phyloP scores from a whole-genome alignment of 1,139 yeast species.

The Nadsonia commutata region DNA sequence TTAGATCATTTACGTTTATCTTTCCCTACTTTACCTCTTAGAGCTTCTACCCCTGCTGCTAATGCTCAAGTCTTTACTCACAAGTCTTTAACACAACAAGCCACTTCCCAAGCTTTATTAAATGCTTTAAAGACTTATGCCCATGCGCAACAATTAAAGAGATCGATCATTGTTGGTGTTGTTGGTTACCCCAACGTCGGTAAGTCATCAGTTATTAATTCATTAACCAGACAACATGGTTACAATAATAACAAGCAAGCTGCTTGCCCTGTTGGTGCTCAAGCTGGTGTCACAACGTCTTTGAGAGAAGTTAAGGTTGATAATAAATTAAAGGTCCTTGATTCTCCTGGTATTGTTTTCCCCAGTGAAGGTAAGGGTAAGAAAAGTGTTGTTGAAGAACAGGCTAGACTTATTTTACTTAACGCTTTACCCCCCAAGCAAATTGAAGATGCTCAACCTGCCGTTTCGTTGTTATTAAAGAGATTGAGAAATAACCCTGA shows the following conservation, averaged over 20 bases:
- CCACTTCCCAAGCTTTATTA: conserved; percentile 60
- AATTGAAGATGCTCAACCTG: conserved; percentile 71
- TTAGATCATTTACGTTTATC: conserved; percentile 58
- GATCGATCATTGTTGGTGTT: conserved; percentile 91
- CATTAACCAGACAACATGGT: conserved; percentile 74
- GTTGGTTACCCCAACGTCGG: conserved; percentile 96
- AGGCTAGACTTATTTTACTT: conserved; percentile 74
- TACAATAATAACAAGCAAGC: conserved; percentile 26
- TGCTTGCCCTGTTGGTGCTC: conserved; percentile 95
- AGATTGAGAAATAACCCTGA: conserved; percentile 42
- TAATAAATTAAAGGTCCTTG: conserved; percentile 73
- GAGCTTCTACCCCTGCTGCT: conserved; percentile 38
- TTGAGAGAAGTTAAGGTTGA: conserved; percentile 88
- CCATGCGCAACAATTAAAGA: conserved; percentile 64
- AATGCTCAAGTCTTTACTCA: conserved; percentile 61
- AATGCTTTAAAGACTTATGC: conserved; percentile 81
- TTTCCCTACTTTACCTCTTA: conserved; percentile 84
- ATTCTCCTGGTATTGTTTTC: conserved; percentile 96
- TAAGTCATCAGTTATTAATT: conserved; percentile 86
- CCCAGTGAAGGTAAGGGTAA: conserved; percentile 42
- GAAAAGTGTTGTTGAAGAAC: conserved; percentile 47
- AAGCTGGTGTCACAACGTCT: conserved; percentile 92
- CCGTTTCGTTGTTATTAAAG: conserved; percentile 62
- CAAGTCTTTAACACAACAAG: conserved; percentile 48
- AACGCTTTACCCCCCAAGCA: conserved; percentile 86